Percentiles rank a stretch among this genome's conserved stretches.
Conservation (phyloP, 2,329 filamentous ascomycete genomes). For the Lachnellula subtilissima region DNA sequence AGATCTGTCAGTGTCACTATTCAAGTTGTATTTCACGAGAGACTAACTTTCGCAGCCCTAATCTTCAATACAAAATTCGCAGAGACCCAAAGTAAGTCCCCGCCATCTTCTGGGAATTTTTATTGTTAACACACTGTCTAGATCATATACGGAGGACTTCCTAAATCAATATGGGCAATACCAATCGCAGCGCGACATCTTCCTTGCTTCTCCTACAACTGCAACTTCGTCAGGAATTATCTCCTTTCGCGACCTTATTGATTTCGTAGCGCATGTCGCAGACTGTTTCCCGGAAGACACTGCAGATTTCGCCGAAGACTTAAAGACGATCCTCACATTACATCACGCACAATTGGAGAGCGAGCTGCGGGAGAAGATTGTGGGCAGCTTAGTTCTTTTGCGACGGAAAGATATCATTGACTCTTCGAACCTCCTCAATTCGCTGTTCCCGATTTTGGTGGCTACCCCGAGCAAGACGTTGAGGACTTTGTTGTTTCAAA, state of each 20-base stretch:
- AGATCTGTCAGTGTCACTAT: conserved; percentile 56
- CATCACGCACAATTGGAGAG: conserved; percentile 80
- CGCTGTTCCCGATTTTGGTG: conserved; percentile 89
- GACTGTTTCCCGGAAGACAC: conserved; percentile 88
- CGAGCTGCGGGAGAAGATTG: conserved; percentile 89
- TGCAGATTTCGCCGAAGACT: conserved; percentile 68
- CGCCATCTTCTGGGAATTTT: not conserved
- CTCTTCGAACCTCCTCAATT: conserved; percentile 76
- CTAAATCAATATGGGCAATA: conserved; percentile 86
- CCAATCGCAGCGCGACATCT: conserved; percentile 85
- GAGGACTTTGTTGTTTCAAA: conserved; percentile 76
- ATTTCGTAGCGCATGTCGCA: conserved; percentile 88
- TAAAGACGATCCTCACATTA: conserved; percentile 73
- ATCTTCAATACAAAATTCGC: conserved; percentile 86
- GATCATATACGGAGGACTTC: conserved; percentile 88
- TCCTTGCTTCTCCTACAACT: conserved; percentile 75
- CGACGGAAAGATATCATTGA: conserved; percentile 90
- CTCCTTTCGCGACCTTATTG: conserved; percentile 84
- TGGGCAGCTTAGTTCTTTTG: conserved; percentile 81
- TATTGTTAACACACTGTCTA: conserved; percentile 31
- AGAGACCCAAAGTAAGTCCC: conserved; percentile 68
- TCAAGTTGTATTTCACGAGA: not conserved
- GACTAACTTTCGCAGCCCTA: conserved; percentile 51
- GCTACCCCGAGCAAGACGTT: conserved; percentile 89
- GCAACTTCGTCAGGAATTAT: conserved; percentile 74